Evolutionary conservation across 2,329 filamentous ascomycete species (phyloP), one percentile per base, ranked within the genome.

Genomic region (Cladosporium sp.): DNA sequence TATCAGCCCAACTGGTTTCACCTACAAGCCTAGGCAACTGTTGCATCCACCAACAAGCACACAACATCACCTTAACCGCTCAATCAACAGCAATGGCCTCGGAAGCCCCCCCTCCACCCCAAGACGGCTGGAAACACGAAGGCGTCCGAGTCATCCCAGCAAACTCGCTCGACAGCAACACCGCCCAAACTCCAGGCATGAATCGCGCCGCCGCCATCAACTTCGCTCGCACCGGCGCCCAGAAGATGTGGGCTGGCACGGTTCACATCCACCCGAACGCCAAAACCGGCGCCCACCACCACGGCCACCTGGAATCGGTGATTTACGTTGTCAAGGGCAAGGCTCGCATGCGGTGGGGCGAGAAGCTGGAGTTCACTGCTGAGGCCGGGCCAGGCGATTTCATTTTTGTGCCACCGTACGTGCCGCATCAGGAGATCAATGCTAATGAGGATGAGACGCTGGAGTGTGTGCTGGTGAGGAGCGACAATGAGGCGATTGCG

Each of bases 391-490:
- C 79, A 2, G 80, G 80, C 2, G 79, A 81, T 67, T 82, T 81
- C 68, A 81, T 82, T 63, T 82, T 78, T 68, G 79, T 82, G 30
- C 79, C 80, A 43, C 79, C 79, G 1, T 81, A 77, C 66, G 78
- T 79, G 49, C 79, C 79, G 46, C 79, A 82, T 70, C 79, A 82
- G 71, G 79, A 81, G 74, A 81, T 81, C 69, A 82, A 81, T 68
- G 79, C 79, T 5, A 71, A 70, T 36, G 75, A 75, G 62, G 74
- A 80, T 65, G 78, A 80, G 72, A 77, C 74, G 56, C 67, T 81
- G 67, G 79, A 80, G 65, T 81, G 79, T 73, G 78, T 79, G 34
- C 73, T 80, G 46, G 76, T 80, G 72, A 71, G 79, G 58, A 80
- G 77, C 60, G 79, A 80, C 69, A 75, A 75, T 49, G 78, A 81